Evolutionary conservation across 305 asterid species (phyloP).

Genomic region (Withania somnifera): DNA sequence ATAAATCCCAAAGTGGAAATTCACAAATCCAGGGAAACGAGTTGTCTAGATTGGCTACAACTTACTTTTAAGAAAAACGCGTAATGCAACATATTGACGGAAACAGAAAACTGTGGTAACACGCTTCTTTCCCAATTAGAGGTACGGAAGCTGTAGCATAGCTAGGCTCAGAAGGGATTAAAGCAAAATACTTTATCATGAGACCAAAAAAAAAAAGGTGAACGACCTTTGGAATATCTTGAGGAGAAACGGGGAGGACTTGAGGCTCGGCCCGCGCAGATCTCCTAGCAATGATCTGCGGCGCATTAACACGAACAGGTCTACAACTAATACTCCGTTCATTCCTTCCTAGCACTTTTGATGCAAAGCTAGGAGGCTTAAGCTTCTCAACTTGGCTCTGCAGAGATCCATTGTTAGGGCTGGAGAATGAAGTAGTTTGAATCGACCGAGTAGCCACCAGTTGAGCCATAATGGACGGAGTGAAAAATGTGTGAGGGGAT

Average conservation of each 20-base stretch:
- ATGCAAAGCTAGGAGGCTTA: conserved; percentile 1
- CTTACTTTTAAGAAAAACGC: background rate
- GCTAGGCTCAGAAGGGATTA: background rate
- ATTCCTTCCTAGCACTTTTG: background rate
- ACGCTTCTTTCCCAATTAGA: background rate
- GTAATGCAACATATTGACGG: background rate
- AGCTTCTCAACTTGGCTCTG: conserved; percentile 4
- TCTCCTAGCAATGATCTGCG: conserved; percentile 1
- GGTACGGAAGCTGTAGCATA: background rate
- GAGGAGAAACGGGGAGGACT: conserved; percentile 13
- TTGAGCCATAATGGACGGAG: conserved; percentile 2
- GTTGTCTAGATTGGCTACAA: background rate
- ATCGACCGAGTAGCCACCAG: conserved; percentile 16
- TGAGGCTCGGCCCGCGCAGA: conserved; percentile 9
- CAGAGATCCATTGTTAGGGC: conserved; percentile 9
- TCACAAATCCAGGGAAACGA: background rate
- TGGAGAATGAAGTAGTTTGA: background rate
- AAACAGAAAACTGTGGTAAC: background rate
- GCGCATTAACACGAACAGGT: background rate
- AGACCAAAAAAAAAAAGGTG: background rate
- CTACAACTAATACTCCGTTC: background rate
- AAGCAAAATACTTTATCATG: background rate
- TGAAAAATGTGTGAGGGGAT: background rate
- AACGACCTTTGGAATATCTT: conserved; percentile 12
- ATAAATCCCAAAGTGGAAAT: background rate